Conservation (phyloP, 192 early-diverging fungal genomes). For the Rhizoclosmatium globosum region DNA sequence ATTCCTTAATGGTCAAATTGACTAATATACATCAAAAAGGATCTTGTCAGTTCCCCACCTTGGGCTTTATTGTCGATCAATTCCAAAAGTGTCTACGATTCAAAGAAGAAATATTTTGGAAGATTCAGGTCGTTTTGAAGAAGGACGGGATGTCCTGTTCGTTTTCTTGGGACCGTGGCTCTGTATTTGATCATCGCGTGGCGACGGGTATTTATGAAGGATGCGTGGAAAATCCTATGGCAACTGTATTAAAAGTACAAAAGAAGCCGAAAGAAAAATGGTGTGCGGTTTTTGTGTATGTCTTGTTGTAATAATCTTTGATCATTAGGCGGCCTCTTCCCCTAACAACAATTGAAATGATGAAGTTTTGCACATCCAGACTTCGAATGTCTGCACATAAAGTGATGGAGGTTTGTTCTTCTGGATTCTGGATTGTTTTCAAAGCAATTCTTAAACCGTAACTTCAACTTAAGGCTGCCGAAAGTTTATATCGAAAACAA, state of each 20-base stretch:
- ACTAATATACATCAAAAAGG: slow-evolving; percentile 52
- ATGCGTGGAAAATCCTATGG: slow-evolving; percentile 70
- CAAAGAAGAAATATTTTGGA: slow-evolving; percentile 92
- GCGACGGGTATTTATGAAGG: slow-evolving; percentile 77
- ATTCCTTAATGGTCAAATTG: neutral
- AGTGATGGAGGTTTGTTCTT: slow-evolving; percentile 72
- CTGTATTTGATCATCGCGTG: slow-evolving; percentile 78
- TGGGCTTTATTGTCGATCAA: slow-evolving; percentile 95
- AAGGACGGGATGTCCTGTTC: slow-evolving; percentile 58
- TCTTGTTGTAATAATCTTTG: neutral
- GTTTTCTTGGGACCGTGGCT: slow-evolving; percentile 80
- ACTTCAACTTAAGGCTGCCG: slow-evolving; percentile 72
- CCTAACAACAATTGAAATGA: slow-evolving; percentile 93
- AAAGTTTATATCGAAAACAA: slow-evolving; percentile 86
- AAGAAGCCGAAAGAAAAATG: slow-evolving; percentile 82
- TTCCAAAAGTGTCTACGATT: slow-evolving; percentile 80
- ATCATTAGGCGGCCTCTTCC: slow-evolving; percentile 82
- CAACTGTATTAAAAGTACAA: slow-evolving; percentile 64
- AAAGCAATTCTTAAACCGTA: neutral
- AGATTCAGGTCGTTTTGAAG: slow-evolving; percentile 64
- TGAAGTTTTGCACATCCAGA: slow-evolving; percentile 77
- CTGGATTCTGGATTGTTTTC: neutral
- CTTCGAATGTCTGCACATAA: slow-evolving; percentile 80
- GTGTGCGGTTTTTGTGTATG: slow-evolving; percentile 45
- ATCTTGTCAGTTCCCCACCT: slow-evolving; percentile 94